Evolutionary conservation across 164 flowering plant species (phyloP).

Genomic region (Vitis riparia): DNA sequence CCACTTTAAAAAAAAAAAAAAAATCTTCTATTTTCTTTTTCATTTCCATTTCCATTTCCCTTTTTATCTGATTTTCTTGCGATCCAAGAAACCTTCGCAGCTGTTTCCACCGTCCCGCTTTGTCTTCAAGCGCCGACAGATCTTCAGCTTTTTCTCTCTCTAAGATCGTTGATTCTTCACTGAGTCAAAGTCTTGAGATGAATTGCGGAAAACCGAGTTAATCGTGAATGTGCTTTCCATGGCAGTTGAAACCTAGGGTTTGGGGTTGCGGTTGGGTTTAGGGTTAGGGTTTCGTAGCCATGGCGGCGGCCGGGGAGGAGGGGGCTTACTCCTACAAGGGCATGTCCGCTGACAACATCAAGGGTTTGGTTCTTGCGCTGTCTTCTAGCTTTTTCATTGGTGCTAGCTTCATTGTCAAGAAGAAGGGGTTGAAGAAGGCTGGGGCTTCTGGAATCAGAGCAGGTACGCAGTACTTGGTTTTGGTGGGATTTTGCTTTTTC

Average conservation of each 20-base stretch:
- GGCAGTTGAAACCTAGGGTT: too few species aligned
- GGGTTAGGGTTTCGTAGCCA: too few species aligned
- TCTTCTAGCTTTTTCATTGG: constrained; percentile 78
- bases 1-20: too few species aligned
- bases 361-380: constrained; percentile 66
- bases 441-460: constrained; percentile 74
- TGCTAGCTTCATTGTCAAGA: constrained; percentile 84
- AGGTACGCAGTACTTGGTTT: constrained; percentile 28
- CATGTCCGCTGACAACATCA: constrained; percentile 77
- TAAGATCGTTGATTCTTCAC: too few species aligned
- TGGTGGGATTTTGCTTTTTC: too few species aligned
- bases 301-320: too few species aligned
- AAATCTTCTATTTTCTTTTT: too few species aligned
- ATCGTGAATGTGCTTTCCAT: too few species aligned
- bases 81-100: constrained; percentile 17
- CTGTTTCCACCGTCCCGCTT: constrained; percentile 10
- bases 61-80: constrained; percentile 9
- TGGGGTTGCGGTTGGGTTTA: too few species aligned
- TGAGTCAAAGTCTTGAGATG: too few species aligned
- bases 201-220: too few species aligned
- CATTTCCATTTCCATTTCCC: not conserved
- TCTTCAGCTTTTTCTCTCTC: not conserved
- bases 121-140: constrained; percentile 9
- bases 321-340: constrained; percentile 27
- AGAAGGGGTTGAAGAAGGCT: constrained; percentile 80